Evolutionary conservation across 768 basidiomycete genomes (phyloP), one percentile per base, ranked within the genome.

Genomic region (Omphalotus guepiniiformis): DNA sequence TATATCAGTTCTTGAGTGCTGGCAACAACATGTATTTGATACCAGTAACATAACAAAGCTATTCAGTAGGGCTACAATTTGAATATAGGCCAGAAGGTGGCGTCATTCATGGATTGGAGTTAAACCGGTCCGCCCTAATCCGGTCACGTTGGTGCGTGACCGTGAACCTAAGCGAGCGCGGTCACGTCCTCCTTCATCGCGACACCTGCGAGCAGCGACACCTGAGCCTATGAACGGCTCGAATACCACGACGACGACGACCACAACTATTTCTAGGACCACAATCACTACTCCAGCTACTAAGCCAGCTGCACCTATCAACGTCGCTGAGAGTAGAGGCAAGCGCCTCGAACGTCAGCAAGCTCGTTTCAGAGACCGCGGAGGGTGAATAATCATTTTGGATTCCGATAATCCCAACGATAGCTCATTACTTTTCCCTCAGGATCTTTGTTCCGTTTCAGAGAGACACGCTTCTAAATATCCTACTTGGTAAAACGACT

Each of bases 301-400:
- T 7, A 19, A 7, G n/a, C 15, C 15, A 37, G 15, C 30, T 15
- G 18, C 21, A 15, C 6, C 30, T 25, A 35, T 36, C 44, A 19
- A 21, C 44, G n/a, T 29, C 44, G 21, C 35, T 46, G 8, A 44
- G 26, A 46, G 44, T 37, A 21, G 44, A 19, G 44, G 38, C 15
- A 46, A 46, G 38, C 44, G 44, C n/a, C 21, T 46, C 6, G 44
- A 32, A 11, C 34, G 28, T n/a, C 35, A 26, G 38, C 44, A 46
- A 26, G 13, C 29, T 37, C 44, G 44, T 16, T 46, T 22, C 13
- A 46, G 44, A 25, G 30, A 46, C 38, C 44, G 44, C 44, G 44
- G 44, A 27, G 44, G 44, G 44, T 46, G 38, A 45, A 7, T n/a
- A n/a, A n/a, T 12, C 29, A 18, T 13, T 25, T 28, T 19, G 22